phyloP scores from a whole-genome alignment of 768 basidiomycete species.

The Leccinum ochraceum region DNA sequence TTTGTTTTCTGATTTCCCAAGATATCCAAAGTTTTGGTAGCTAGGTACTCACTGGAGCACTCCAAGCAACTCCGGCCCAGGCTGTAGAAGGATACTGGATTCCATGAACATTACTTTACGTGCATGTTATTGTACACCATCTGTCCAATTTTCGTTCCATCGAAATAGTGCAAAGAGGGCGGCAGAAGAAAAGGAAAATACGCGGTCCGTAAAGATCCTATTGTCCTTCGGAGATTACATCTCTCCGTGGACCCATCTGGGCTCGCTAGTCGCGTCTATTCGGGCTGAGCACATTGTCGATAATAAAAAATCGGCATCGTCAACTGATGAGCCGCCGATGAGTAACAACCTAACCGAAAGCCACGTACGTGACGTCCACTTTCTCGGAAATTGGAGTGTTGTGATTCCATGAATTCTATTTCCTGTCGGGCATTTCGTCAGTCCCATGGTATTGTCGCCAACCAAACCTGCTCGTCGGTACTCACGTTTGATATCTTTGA shows the following conservation, averaged over 20 bases:
- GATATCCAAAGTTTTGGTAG: background rate
- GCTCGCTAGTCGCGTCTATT: conserved; percentile 48
- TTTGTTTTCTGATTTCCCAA: background rate
- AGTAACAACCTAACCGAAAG: conserved; percentile 8
- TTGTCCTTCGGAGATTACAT: too few relatives aligned
- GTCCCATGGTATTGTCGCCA: background rate
- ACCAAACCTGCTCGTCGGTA: conserved; percentile 21
- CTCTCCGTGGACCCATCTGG: background rate
- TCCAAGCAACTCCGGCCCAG: too few relatives aligned
- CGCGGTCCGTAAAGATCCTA: too few relatives aligned
- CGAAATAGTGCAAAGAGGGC: background rate
- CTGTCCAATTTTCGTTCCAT: conserved; percentile 13
- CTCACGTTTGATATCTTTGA: conserved; percentile 93
- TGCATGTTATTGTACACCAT: background rate
- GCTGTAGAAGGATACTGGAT: too few relatives aligned
- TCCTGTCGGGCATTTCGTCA: background rate
- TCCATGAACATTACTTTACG: too few relatives aligned
- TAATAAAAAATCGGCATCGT: background rate
- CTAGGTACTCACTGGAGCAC: too few relatives aligned
- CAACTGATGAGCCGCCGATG: conserved; percentile 10
- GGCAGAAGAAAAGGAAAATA: background rate
- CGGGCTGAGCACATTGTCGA: conserved; percentile 49
- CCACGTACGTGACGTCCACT: conserved; percentile 88
- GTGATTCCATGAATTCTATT: conserved; percentile 63
- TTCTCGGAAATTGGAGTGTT: conserved; percentile 95